Evolutionary conservation across 1,284 basidiomycete genomes (phyloP).

Genomic region (Ceratobasidium sp.): DNA sequence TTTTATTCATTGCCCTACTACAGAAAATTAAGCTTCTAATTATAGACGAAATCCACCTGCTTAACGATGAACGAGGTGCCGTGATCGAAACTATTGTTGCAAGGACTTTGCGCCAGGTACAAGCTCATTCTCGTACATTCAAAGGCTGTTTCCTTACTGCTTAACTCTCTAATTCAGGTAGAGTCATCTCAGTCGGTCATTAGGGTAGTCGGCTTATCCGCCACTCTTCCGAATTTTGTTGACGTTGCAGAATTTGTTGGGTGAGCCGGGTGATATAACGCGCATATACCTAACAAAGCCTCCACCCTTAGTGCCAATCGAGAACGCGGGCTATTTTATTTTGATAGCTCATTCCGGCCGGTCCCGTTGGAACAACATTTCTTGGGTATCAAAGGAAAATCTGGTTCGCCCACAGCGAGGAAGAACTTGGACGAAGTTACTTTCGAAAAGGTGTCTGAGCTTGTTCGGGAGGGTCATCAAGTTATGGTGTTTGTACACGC

Average conservation of each 20-base stretch:
- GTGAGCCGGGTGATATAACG: constrained; percentile 59
- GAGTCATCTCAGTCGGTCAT: constrained; percentile 98
- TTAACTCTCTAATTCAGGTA: constrained; percentile 66
- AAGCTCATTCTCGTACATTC: not conserved
- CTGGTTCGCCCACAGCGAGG: constrained; percentile 78
- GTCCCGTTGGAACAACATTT: constrained; percentile 99
- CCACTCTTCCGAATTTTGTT: constrained; percentile 96
- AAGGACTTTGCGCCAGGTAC: constrained; percentile 89
- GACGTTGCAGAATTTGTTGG: constrained; percentile 97
- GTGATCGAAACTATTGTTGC: constrained; percentile 99
- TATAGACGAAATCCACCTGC: constrained; percentile 97
- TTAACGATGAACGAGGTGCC: constrained; percentile 98
- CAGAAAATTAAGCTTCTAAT: constrained; percentile 95
- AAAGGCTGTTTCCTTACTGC: constrained; percentile 18
- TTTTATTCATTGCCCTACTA: constrained; percentile 3
- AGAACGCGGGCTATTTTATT: constrained; percentile 92
- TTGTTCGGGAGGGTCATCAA: constrained; percentile 91
- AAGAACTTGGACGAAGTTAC: constrained; percentile 92
- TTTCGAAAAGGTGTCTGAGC: constrained; percentile 89
- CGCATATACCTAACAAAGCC: constrained; percentile 63
- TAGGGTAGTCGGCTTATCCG: constrained; percentile 92
- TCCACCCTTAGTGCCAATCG: constrained; percentile 61
- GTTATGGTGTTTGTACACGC: constrained; percentile 99
- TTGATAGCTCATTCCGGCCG: constrained; percentile 97
- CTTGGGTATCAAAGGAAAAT: constrained; percentile 94